Evolutionary conservation across 179 eudicot species (phyloP).

Genomic region (Pouteria campechiana): DNA sequence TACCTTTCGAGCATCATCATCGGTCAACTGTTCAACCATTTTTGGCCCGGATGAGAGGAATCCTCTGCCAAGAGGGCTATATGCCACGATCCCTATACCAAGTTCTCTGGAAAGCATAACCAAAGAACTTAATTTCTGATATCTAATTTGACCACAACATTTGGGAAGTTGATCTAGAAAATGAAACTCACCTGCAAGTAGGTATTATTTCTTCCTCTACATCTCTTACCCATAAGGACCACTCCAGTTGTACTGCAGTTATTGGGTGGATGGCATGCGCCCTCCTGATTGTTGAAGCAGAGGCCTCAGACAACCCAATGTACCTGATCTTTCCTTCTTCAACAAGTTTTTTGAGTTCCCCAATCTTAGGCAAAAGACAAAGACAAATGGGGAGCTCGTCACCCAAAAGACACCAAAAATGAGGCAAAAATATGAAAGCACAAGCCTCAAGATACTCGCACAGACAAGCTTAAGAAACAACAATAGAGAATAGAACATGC

Average conservation of each 20-base stretch:
- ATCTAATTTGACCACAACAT: background rate
- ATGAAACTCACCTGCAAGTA: slow-evolving; percentile 30
- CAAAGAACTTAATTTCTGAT: background rate
- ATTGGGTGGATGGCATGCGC: slow-evolving; percentile 52
- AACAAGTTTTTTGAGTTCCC: slow-evolving; percentile 30
- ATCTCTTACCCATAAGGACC: slow-evolving; percentile 47
- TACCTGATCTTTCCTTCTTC: slow-evolving; percentile 35
- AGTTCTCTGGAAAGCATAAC: slow-evolving; percentile 10
- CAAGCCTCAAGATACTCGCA: too few species aligned
- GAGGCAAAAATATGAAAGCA: too few species aligned
- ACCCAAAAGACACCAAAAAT: too few species aligned
- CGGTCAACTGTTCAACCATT: slow-evolving; percentile 1
- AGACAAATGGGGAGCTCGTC: too few species aligned
- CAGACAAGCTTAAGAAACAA: too few species aligned
- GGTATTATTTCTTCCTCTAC: slow-evolving; percentile 38
- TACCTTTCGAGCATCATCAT: slow-evolving; percentile 16
- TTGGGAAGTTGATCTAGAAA: background rate
- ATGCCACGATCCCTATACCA: slow-evolving; percentile 18
- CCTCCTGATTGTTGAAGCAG: slow-evolving; percentile 41
- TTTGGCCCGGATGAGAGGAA: slow-evolving; percentile 15
- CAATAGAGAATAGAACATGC: too few species aligned
- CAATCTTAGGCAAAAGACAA: too few species aligned
- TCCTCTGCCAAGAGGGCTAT: slow-evolving; percentile 18
- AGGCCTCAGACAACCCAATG: slow-evolving; percentile 46
- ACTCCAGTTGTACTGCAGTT: slow-evolving; percentile 43